Evolutionary conservation across 2,329 filamentous ascomycete species (phyloP), one percentile per base, ranked within the genome.

Genomic region (Pseudocercospora fuligena): DNA sequence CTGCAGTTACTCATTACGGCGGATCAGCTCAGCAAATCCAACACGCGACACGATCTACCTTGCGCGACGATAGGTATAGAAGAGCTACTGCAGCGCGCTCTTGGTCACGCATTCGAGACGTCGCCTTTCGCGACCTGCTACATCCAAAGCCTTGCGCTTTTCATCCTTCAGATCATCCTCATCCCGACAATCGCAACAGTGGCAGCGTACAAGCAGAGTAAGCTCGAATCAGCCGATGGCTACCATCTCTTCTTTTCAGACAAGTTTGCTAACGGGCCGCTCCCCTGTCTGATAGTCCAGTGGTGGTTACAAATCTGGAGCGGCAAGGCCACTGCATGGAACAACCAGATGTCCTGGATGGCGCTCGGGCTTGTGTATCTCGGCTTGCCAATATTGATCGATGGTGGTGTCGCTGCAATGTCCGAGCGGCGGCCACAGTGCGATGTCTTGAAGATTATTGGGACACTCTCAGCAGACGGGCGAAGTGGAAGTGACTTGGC

Each of bases 391-490:
- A 23, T 49, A 19, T 23, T 9, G 46, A 49, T 49, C 7, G 46
- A 49, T 23, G 4, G 19, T 21, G 46, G 46, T 7, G 23, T 3
- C 3, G 19, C 14, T 27, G 57, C 31, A 9, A 60, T 29, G 19
- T 27, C 31, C 31, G 57, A 46, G 57, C 33, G 36, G 33, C 46
- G 46, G 11, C 33, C 33, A 12, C 33, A 36, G 33, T 49, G 54
- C 27, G 54, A 31, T 57, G 16, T 27, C 36, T 60, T 60, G 58
- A 36, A 60, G 31, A 60, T 60, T 16, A 43, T 11, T 14, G 46
- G 33, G 36, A 60, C 58, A 46, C 23, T 19, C 9, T 21, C 19
- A 19, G 46, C 46, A 14, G 46, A 49, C 46, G 46, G 46, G 3
- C 7, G 19, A 11, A 49, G 19, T 23, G 46, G 46, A 25, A 49